These are phyloP conservation scores for Xylaria sp. DNA, from an alignment of 2,329 filamentous ascomycete genomes.

Conservation along the genomic window DNA sequence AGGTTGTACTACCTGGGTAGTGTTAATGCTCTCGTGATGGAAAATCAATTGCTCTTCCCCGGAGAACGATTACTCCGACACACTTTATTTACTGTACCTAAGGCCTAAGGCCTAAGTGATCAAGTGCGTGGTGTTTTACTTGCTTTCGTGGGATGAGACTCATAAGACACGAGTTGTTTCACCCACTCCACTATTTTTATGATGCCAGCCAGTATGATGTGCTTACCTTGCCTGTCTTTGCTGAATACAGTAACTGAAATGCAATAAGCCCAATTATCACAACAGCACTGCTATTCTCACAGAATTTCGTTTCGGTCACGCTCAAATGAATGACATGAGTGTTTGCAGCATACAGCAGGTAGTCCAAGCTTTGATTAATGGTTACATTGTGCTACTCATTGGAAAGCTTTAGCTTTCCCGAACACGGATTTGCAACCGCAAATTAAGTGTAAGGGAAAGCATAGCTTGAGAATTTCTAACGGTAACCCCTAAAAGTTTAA, in stretches of 20 bases:
- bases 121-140: slow-evolving; percentile 4
- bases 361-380: no score
- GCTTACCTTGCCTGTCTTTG: background rate
- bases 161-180: slow-evolving; percentile 12
- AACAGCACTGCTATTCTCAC: background rate
- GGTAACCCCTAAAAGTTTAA: no score
- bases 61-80: slow-evolving; percentile 7
- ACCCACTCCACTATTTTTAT: background rate
- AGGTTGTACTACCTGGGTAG: background rate
- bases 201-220: background rate
- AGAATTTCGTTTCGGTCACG: background rate
- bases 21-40: background rate
- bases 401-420: no score
- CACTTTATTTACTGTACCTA: background rate
- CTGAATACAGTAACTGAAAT: background rate
- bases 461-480: no score
- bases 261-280: background rate
- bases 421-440: no score
- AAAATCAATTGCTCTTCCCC: background rate
- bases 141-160: background rate
- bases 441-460: no score
- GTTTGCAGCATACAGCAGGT: no score
- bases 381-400: no score
- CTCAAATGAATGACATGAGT: background rate
- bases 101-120: background rate